Evolutionary conservation across 1,139 yeast species (phyloP).

Genomic region (Candida pseudoviswanathii): DNA sequence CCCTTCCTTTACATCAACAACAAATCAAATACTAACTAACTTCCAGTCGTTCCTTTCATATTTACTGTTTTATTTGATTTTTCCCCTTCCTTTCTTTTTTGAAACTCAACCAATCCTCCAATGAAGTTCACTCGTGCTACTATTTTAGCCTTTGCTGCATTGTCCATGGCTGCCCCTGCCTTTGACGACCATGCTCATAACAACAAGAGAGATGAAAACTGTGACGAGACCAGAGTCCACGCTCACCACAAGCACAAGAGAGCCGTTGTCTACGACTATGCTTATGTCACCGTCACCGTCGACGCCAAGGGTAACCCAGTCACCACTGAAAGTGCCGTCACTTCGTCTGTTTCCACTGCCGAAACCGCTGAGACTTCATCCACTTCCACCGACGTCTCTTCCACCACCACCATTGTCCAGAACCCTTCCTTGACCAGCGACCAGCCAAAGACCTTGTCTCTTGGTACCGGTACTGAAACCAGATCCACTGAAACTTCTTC

Average conservation of each 20-base stretch:
- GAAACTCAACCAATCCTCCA: slow-evolving; percentile 3
- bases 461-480: slow-evolving; percentile 10
- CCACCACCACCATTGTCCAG: slow-evolving; percentile 28
- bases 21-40: slow-evolving; percentile 10
- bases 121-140: slow-evolving; percentile 37
- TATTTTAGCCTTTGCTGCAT: slow-evolving; percentile 40
- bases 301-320: slow-evolving; percentile 36
- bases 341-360: slow-evolving; percentile 15
- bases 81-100: neutral
- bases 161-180: slow-evolving; percentile 51
- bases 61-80: neutral
- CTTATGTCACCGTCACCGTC: slow-evolving; percentile 48
- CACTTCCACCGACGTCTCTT: slow-evolving; percentile 13
- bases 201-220: slow-evolving; percentile 35
- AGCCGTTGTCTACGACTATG: slow-evolving; percentile 40
- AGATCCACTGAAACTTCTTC: slow-evolving; percentile 16
- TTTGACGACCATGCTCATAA: slow-evolving; percentile 26
- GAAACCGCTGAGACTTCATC: slow-evolving; percentile 12
- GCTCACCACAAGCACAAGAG: slow-evolving; percentile 49
- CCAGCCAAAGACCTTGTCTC: slow-evolving; percentile 38
- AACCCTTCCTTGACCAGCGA: slow-evolving; percentile 58
- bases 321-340: slow-evolving; percentile 16
- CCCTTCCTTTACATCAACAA: neutral
- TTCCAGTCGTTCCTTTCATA: slow-evolving; percentile 14
- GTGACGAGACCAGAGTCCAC: slow-evolving; percentile 40